Percentiles rank a stretch among this genome's conserved stretches.
phyloP scores from a whole-genome alignment of 2,329 filamentous ascomycete genomes.

The Cladorrhinum sp. region DNA sequence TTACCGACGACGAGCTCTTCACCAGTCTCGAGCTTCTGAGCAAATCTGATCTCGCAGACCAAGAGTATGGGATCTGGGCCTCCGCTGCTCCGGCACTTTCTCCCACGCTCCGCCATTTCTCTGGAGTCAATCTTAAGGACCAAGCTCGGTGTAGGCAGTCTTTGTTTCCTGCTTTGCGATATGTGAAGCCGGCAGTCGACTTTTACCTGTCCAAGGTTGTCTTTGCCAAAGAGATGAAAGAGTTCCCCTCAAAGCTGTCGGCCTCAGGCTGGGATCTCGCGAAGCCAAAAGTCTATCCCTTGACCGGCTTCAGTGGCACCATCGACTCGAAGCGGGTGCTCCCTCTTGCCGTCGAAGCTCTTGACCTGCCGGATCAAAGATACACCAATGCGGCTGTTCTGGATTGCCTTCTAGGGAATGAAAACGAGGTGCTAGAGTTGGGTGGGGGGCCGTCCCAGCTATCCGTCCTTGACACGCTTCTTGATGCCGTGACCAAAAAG shows the following conservation, averaged over 20 bases:
- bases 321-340: constrained; percentile 62
- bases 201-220: constrained; percentile 63
- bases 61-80: constrained; percentile 53
- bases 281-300: constrained; percentile 34
- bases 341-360: constrained; percentile 58
- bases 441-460: constrained; percentile 34
- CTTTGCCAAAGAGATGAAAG: constrained; percentile 62
- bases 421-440: constrained; percentile 50
- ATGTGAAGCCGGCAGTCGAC: constrained; percentile 53
- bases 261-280: constrained; percentile 65
- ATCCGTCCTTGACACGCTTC: constrained; percentile 43
- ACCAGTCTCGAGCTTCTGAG: constrained; percentile 49
- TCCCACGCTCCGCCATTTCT: constrained; percentile 26
- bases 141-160: constrained; percentile 41
- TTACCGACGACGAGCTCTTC: constrained; percentile 47
- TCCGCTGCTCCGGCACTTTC: constrained; percentile 41
- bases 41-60: constrained; percentile 54
- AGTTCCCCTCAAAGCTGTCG: constrained; percentile 62
- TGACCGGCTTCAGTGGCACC: constrained; percentile 70
- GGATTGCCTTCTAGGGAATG: constrained; percentile 49
- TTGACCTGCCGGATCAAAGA: constrained; percentile 52
- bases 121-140: constrained; percentile 64
- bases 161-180: constrained; percentile 54
- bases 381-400: constrained; percentile 65
- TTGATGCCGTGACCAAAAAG: constrained; percentile 43